Evolutionary conservation across 1,139 yeast genomes (phyloP).

Genomic region (Hansenula sp.): DNA sequence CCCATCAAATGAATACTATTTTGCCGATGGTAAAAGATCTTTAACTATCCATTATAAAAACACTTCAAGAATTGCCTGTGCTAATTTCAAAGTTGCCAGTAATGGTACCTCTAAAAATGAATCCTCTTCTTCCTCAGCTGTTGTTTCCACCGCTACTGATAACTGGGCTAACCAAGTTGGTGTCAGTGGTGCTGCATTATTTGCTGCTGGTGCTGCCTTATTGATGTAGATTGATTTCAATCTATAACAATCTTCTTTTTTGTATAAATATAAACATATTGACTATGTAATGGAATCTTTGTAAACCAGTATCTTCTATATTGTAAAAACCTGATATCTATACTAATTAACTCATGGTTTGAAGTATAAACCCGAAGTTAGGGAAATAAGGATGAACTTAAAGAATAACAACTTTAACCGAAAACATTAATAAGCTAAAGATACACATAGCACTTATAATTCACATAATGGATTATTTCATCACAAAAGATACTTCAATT

Average conservation of each 20-base stretch:
- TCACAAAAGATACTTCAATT: no score
- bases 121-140: neutral
- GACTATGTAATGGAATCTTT: neutral
- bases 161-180: neutral
- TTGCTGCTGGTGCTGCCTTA: slow-evolving; percentile 2
- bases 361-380: no score
- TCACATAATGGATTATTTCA: no score
- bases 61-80: slow-evolving; percentile 50
- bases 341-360: no score
- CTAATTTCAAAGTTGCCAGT: slow-evolving; percentile 32
- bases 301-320: no score
- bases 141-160: neutral
- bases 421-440: no score
- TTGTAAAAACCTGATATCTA: no score
- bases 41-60: slow-evolving; percentile 45
- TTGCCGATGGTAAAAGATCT: slow-evolving; percentile 40
- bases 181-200: neutral
- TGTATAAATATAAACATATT: neutral
- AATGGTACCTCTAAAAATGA: neutral
- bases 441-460: no score
- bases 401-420: no score
- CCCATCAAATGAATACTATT: slow-evolving; percentile 4
- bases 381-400: no score
- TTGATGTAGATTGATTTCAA: neutral
- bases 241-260: neutral